These are phyloP conservation scores for Ambispora gerdemannii DNA, from an alignment of 192 early-diverging fungal genomes.

Conservation along the genomic window DNA sequence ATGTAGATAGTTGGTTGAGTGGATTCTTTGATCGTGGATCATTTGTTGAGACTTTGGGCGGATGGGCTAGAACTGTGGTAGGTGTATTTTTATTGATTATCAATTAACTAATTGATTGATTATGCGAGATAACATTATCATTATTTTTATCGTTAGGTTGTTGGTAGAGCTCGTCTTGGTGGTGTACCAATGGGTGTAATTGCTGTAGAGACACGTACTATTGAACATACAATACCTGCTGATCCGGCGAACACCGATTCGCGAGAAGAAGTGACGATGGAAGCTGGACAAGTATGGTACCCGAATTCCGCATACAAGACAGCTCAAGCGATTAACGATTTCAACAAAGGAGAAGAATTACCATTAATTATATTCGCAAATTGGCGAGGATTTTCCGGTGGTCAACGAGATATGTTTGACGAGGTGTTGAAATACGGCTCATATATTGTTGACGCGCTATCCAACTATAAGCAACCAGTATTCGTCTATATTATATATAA, in stretches of 20 bases:
- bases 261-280: slow-evolving; percentile 80
- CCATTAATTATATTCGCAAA: slow-evolving; percentile 99
- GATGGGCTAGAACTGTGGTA: slow-evolving; percentile 96
- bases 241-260: slow-evolving; percentile 93
- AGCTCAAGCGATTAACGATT: slow-evolving; percentile 97
- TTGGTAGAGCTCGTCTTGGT: slow-evolving; percentile 91
- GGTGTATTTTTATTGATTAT: not conserved
- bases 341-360: slow-evolving; percentile 97
- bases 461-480: slow-evolving; percentile 95
- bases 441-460: slow-evolving; percentile 94
- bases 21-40: slow-evolving; percentile 99
- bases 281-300: slow-evolving; percentile 97
- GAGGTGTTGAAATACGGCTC: slow-evolving; percentile 97
- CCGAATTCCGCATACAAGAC: slow-evolving; percentile 99
- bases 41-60: slow-evolving; percentile 92
- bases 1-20: slow-evolving; percentile 59
- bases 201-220: slow-evolving; percentile 92
- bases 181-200: slow-evolving; percentile 97
- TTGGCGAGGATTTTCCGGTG: slow-evolving; percentile 99
- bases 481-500: slow-evolving; percentile 93
- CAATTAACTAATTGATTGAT: not conserved
- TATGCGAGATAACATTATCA: not conserved
- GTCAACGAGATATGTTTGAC: slow-evolving; percentile 98
- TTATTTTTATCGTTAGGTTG: slow-evolving; percentile 36
- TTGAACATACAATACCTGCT: slow-evolving; percentile 87